Conservation (phyloP, 2,329 filamentous ascomycete genomes). For the Colletotrichum ledebouriae region DNA sequence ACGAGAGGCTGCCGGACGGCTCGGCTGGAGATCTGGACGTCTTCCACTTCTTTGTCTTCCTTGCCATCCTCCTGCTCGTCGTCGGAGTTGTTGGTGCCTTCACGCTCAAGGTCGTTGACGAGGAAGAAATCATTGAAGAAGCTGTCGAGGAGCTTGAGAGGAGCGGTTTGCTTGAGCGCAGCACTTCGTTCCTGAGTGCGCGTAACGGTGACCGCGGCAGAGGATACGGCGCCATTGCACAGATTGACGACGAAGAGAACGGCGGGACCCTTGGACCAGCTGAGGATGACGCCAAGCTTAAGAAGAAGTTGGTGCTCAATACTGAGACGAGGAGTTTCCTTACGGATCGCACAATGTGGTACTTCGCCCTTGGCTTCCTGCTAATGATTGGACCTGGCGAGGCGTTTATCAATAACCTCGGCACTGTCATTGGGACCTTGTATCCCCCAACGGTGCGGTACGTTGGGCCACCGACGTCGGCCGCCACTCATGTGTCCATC, state of each 20-base stretch:
- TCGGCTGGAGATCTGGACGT: constrained; percentile 76
- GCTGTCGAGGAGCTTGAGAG: constrained; percentile 92
- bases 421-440: constrained; percentile 91
- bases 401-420: constrained; percentile 97
- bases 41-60: constrained; percentile 88
- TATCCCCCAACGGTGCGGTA: constrained; percentile 69
- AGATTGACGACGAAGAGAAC: constrained; percentile 58
- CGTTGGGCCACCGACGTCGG: constrained; percentile 65
- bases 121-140: constrained; percentile 89
- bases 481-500: constrained; percentile 92
- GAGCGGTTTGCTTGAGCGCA: constrained; percentile 84
- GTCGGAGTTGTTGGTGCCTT: constrained; percentile 82
- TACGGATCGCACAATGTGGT: constrained; percentile 94
- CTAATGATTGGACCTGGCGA: constrained; percentile 96
- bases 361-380: constrained; percentile 90
- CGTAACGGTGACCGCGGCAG: constrained; percentile 58
- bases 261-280: constrained; percentile 54
- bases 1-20: constrained; percentile 75
- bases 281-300: constrained; percentile 68
- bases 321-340: constrained; percentile 90
- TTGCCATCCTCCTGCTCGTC: constrained; percentile 77
- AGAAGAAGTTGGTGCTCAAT: constrained; percentile 93
- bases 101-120: constrained; percentile 82
- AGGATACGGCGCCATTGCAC: constrained; percentile 73
- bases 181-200: constrained; percentile 71